Conservation (phyloP, 164 flowering plant species). For the Chimonanthus praecox region DNA sequence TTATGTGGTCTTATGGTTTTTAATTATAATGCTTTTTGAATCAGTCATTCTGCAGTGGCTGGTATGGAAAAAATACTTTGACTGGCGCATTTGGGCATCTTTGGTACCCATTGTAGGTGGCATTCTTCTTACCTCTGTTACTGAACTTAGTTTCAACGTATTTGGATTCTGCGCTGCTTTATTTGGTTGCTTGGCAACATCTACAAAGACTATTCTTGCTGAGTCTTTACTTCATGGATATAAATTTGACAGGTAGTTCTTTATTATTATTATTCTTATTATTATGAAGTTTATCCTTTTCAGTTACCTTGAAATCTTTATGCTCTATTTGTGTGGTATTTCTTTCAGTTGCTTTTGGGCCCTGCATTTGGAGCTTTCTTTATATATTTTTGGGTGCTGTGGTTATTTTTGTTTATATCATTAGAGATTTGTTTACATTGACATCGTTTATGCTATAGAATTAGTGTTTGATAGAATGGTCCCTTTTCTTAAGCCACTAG, state of each 20-base stretch:
- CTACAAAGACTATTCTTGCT: conserved; percentile 95
- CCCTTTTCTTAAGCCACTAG: not conserved
- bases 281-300: not conserved
- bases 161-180: conserved; percentile 91
- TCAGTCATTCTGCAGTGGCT: conserved; percentile 96
- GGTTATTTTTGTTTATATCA: too few species aligned
- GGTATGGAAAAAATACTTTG: conserved; percentile 87
- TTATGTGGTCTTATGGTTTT: not conserved
- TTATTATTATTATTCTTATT: too few species aligned
- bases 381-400: too few species aligned
- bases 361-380: not conserved
- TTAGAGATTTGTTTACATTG: too few species aligned
- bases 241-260: conserved; percentile 85
- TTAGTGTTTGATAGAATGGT: not conserved
- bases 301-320: not conserved
- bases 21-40: conserved; percentile 11
- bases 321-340: not conserved
- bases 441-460: not conserved
- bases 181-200: conserved; percentile 94
- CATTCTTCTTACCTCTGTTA: conserved; percentile 89
- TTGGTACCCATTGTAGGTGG: conserved; percentile 97
- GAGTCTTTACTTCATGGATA: conserved; percentile 93
- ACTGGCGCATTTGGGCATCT: conserved; percentile 91
- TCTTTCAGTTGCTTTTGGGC: not conserved
- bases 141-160: conserved; percentile 90